Evolutionary conservation across 2,329 filamentous ascomycete species (phyloP).

Genomic region (Aspergillus sp.): DNA sequence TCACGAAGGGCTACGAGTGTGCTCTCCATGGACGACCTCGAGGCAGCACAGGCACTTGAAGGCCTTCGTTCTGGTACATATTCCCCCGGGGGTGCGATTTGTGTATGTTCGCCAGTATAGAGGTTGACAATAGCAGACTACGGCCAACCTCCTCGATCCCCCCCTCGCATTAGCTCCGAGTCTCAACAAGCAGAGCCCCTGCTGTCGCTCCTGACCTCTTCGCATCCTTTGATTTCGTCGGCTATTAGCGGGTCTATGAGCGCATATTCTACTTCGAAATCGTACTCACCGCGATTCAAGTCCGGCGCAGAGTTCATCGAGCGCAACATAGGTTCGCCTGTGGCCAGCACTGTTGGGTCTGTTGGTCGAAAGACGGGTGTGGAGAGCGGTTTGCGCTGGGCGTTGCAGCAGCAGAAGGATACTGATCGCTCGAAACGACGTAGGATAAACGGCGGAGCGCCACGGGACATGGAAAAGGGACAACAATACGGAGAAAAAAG

Average conservation of each 20-base stretch:
- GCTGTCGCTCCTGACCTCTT: conserved; percentile 75
- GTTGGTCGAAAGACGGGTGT: conserved; percentile 81
- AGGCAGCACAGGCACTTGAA: conserved; percentile 66
- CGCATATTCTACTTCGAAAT: conserved; percentile 79
- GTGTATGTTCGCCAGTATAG: not conserved
- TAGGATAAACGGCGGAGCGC: conserved; percentile 37
- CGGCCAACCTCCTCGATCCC: conserved; percentile 53
- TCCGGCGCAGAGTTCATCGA: conserved; percentile 88
- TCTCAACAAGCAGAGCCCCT: conserved; percentile 63
- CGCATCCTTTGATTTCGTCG: conserved; percentile 75
- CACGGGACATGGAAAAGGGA: conserved; percentile 40
- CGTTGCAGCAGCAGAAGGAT: conserved; percentile 46
- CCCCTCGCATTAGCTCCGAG: conserved; percentile 27
- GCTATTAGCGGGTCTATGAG: conserved; percentile 78
- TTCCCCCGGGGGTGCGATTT: not conserved
- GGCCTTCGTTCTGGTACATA: conserved; percentile 62
- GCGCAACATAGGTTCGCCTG: conserved; percentile 69
- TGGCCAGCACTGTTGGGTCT: conserved; percentile 77
- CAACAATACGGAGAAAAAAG: conserved; percentile 8
- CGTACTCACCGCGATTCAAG: conserved; percentile 80
- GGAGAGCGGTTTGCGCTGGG: conserved; percentile 78
- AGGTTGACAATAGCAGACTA: conserved; percentile 46
- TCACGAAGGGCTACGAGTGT: conserved; percentile 39
- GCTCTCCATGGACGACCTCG: conserved; percentile 42
- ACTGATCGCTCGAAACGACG: conserved; percentile 35